Percentiles rank a stretch among this genome's conserved stretches.
These are phyloP conservation scores for Myxozyma melibiosi DNA, from an alignment of 805 yeast species.

Conservation along the genomic window DNA sequence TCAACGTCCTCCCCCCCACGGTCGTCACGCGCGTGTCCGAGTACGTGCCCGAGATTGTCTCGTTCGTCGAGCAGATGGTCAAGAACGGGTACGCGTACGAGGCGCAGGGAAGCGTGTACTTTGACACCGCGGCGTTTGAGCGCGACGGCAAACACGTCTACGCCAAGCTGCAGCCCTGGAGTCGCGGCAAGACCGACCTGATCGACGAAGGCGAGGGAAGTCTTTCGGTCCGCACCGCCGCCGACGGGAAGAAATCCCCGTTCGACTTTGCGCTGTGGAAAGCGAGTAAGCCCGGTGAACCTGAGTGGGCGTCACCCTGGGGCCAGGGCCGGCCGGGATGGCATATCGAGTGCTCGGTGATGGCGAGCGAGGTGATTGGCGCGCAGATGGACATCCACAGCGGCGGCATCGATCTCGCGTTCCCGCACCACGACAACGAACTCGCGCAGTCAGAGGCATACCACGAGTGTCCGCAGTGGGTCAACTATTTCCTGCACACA, in stretches of 20 bases:
- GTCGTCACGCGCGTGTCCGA: slow-evolving; percentile 94
- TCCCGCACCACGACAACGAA: slow-evolving; percentile 99
- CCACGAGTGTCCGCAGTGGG: slow-evolving; percentile 90
- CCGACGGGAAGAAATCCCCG: slow-evolving; percentile 65
- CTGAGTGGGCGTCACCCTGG: slow-evolving; percentile 95
- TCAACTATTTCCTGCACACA: slow-evolving; percentile 92
- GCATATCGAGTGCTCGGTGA: slow-evolving; percentile 99
- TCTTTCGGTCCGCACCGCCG: slow-evolving; percentile 48
- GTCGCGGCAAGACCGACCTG: slow-evolving; percentile 80
- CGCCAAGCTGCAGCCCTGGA: slow-evolving; percentile 98
- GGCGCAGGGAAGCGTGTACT: slow-evolving; percentile 90
- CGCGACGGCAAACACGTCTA: slow-evolving; percentile 70
- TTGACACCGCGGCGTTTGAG: slow-evolving; percentile 85
- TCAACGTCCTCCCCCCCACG: slow-evolving; percentile 83
- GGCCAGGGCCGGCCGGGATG: slow-evolving; percentile 98
- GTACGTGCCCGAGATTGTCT: slow-evolving; percentile 9
- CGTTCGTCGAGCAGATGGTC: slow-evolving; percentile 53
- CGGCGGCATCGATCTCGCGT: slow-evolving; percentile 96
- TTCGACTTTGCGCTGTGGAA: slow-evolving; percentile 98
- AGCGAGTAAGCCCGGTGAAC: slow-evolving; percentile 95
- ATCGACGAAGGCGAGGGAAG: slow-evolving; percentile 96
- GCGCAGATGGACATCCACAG: slow-evolving; percentile 87
- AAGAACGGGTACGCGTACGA: slow-evolving; percentile 78
- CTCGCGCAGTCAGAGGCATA: slow-evolving; percentile 96
- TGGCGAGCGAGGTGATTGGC: slow-evolving; percentile 92